phyloP scores from a whole-genome alignment of 495 filamentous ascomycete species.

The Zalerion maritima region DNA sequence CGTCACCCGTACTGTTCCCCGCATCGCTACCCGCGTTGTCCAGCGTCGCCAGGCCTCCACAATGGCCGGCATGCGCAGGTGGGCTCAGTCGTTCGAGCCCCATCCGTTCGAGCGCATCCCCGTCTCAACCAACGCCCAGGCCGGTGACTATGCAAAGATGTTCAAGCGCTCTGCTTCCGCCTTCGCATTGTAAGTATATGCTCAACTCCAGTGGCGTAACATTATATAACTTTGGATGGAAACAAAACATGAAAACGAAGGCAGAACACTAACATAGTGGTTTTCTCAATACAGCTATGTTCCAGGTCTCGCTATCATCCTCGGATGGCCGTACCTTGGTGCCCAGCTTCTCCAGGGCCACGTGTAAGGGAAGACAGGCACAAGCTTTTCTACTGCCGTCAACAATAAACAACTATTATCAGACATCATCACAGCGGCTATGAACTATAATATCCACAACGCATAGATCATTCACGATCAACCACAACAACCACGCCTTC shows the following conservation, averaged over 20 bases:
- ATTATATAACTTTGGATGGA: no score
- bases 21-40: no score
- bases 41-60: slow-evolving; percentile 14
- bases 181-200: slow-evolving; percentile 11
- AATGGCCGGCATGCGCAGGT: slow-evolving; percentile 12
- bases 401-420: background rate
- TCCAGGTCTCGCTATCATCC: slow-evolving; percentile 6
- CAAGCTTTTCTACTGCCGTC: slow-evolving; percentile 1
- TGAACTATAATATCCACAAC: slow-evolving; percentile 4
- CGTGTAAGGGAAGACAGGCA: no score
- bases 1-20: slow-evolving; percentile 13
- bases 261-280: no score
- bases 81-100: slow-evolving; percentile 17
- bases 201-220: no score
- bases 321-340: slow-evolving; percentile 20
- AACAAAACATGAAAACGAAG: no score
- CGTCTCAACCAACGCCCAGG: slow-evolving; percentile 6
- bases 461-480: slow-evolving; percentile 2
- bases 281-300: slow-evolving; percentile 6
- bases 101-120: slow-evolving; percentile 22
- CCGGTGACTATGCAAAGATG: slow-evolving; percentile 14
- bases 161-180: slow-evolving; percentile 6
- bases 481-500: slow-evolving; percentile 9
- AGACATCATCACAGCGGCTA: background rate
- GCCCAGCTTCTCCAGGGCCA: background rate